These are phyloP conservation scores for Leccinum disarticulatum DNA, from an alignment of 768 basidiomycete genomes.

Conservation along the genomic window DNA sequence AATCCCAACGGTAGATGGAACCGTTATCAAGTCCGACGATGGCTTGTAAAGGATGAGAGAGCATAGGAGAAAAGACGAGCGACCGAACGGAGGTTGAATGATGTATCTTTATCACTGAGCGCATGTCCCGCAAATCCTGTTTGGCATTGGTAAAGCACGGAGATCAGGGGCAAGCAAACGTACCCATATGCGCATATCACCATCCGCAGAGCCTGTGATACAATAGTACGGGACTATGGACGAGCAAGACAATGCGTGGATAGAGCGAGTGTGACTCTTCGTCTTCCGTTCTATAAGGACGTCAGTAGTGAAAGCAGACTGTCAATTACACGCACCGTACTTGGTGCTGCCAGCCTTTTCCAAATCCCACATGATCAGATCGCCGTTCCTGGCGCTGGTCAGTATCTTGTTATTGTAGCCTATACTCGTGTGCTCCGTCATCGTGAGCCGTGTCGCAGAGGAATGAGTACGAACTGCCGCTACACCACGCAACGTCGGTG, in stretches of 20 bases:
- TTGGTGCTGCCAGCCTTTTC: slow-evolving; percentile 65
- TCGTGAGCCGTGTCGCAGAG: background rate
- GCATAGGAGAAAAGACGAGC: slow-evolving; percentile 67
- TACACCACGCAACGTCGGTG: slow-evolving; percentile 82
- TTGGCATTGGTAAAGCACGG: slow-evolving; percentile 3
- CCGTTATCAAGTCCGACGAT: slow-evolving; percentile 70
- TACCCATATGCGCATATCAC: slow-evolving; percentile 80
- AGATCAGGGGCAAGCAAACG: slow-evolving; percentile 14
- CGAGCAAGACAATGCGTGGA: slow-evolving; percentile 68
- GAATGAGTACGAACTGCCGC: slow-evolving; percentile 49
- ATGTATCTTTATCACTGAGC: slow-evolving; percentile 68
- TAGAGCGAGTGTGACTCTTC: slow-evolving; percentile 70
- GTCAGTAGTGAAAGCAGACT: slow-evolving; percentile 13
- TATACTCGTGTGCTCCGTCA: slow-evolving; percentile 28
- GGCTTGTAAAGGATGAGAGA: slow-evolving; percentile 65
- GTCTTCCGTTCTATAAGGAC: slow-evolving; percentile 57
- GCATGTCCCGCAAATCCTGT: slow-evolving; percentile 74
- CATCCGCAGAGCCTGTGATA: slow-evolving; percentile 79
- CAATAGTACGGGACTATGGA: slow-evolving; percentile 68
- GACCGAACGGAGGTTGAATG: slow-evolving; percentile 69
- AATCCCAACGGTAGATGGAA: slow-evolving; percentile 75
- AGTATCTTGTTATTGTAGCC: slow-evolving; percentile 74
- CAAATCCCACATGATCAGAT: slow-evolving; percentile 82
- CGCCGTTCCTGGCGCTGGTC: slow-evolving; percentile 79
- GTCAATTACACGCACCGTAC: slow-evolving; percentile 51